Evolutionary conservation across 331 rosid species (phyloP).

Genomic region (Prunus yedoensis): DNA sequence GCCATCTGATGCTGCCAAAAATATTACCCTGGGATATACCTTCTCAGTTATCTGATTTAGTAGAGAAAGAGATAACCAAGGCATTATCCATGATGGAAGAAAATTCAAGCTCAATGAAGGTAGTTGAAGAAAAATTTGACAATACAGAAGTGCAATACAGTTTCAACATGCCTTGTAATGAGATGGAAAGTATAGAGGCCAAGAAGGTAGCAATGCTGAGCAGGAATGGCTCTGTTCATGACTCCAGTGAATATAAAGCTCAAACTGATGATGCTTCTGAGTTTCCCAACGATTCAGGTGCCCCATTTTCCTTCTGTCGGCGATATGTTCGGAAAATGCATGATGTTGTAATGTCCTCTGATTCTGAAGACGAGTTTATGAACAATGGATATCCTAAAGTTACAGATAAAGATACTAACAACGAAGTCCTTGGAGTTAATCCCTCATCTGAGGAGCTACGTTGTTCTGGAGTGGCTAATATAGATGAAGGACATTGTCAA

Average conservation of each 20-base stretch:
- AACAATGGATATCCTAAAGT: constrained; percentile 23
- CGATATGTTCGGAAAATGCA: constrained; percentile 57
- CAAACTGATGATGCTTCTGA: constrained; percentile 47
- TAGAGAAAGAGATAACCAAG: constrained; percentile 59
- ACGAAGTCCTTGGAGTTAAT: constrained; percentile 32
- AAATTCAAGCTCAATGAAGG: constrained; percentile 35
- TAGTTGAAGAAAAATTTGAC: constrained; percentile 38
- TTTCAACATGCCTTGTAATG: constrained; percentile 32
- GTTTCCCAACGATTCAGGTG: constrained; percentile 50
- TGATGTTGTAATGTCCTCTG: constrained; percentile 72
- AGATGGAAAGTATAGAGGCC: constrained; percentile 46
- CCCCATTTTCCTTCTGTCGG: constrained; percentile 42
- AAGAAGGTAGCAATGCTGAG: constrained; percentile 77
- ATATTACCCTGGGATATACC: constrained; percentile 88
- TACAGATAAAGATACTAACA: constrained; percentile 31
- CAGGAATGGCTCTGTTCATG: constrained; percentile 61
- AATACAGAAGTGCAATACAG: constrained; percentile 34
- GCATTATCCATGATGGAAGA: constrained; percentile 49
- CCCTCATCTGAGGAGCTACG: constrained; percentile 33
- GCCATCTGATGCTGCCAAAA: constrained; percentile 73
- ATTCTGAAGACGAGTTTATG: constrained; percentile 73
- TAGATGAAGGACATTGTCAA: constrained; percentile 37
- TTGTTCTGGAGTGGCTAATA: constrained; percentile 42
- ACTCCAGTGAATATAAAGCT: constrained; percentile 49
- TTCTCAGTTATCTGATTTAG: constrained; percentile 65